Conservation (phyloP, 768 basidiomycete genomes). For the Rhodotorula toruloides region DNA sequence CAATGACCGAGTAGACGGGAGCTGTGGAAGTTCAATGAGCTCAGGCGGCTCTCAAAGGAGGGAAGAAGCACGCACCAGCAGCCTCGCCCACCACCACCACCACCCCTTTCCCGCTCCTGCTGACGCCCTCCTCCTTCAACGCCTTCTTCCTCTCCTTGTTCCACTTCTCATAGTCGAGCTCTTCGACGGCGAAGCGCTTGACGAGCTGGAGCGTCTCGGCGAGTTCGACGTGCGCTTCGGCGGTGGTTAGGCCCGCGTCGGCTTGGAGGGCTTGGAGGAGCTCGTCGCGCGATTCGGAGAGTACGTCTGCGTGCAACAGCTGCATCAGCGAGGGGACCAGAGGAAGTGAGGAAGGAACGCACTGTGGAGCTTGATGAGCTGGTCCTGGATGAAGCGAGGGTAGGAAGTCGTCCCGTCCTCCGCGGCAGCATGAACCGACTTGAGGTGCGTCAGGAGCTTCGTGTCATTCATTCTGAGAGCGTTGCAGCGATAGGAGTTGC, state of each 20-base stretch:
- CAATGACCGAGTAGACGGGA: not conserved
- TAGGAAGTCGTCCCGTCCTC: not conserved
- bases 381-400: not conserved
- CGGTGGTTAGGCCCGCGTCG: not conserved
- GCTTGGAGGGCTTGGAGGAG: not conserved
- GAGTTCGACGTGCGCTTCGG: not conserved
- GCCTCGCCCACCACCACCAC: not conserved
- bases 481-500: not conserved
- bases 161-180: not conserved
- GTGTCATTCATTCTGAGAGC: not conserved
- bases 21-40: not conserved
- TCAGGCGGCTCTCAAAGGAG: not conserved
- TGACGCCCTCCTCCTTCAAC: not conserved
- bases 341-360: not conserved
- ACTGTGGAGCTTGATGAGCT: constrained; percentile 18
- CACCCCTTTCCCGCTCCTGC: not conserved
- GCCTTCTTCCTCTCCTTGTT: not conserved
- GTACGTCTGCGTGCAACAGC: not conserved
- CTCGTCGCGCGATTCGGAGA: not conserved
- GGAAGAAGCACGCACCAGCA: not conserved
- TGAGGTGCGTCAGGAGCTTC: not conserved
- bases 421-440: not conserved
- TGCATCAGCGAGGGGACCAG: not conserved
- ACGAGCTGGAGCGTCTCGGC: not conserved
- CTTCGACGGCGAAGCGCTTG: not conserved